Conservation (phyloP, 768 basidiomycete genomes). For the Leccinum longicurvipes region DNA sequence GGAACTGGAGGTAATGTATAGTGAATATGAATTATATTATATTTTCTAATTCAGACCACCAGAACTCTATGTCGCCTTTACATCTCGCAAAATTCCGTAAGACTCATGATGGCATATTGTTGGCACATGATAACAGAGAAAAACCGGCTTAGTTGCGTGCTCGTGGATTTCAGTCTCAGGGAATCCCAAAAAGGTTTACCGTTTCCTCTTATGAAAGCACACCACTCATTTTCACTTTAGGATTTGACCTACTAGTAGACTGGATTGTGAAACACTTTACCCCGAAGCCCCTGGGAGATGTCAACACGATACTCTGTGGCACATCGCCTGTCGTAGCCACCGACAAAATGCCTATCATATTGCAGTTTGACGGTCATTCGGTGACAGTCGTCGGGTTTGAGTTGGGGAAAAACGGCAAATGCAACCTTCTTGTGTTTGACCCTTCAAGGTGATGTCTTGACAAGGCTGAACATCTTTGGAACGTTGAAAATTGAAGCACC, state of each 20-base stretch:
- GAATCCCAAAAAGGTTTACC: conserved; percentile 42
- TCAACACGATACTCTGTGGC: conserved; percentile 51
- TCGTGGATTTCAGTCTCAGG: conserved; percentile 63
- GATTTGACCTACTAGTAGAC: conserved; percentile 49
- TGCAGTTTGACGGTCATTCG: conserved; percentile 87
- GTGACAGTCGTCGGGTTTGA: conserved; percentile 84
- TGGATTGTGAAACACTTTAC: conserved; percentile 81
- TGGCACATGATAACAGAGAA: not conserved
- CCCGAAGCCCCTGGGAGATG: conserved; percentile 33
- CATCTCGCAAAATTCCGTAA: conserved; percentile 78
- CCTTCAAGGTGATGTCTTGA: conserved; percentile 53
- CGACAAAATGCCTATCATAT: conserved; percentile 72
- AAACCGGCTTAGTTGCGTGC: conserved; percentile 41
- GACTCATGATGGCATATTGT: conserved; percentile 23
- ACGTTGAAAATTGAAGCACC: not conserved
- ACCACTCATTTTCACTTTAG: conserved; percentile 22
- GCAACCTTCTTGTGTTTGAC: conserved; percentile 75
- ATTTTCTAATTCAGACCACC: conserved; percentile 1
- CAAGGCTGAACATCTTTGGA: conserved; percentile 2
- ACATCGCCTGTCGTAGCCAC: conserved; percentile 54
- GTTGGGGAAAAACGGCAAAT: conserved; percentile 49
- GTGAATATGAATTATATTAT: not conserved
- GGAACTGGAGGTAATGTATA: conserved; percentile 64
- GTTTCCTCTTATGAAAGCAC: not conserved
- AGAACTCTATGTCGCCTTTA: conserved; percentile 81